Evolutionary conservation across 192 early-diverging fungal genomes (phyloP), one percentile per base, ranked within the genome.

Genomic region (Backusella macrospora): DNA sequence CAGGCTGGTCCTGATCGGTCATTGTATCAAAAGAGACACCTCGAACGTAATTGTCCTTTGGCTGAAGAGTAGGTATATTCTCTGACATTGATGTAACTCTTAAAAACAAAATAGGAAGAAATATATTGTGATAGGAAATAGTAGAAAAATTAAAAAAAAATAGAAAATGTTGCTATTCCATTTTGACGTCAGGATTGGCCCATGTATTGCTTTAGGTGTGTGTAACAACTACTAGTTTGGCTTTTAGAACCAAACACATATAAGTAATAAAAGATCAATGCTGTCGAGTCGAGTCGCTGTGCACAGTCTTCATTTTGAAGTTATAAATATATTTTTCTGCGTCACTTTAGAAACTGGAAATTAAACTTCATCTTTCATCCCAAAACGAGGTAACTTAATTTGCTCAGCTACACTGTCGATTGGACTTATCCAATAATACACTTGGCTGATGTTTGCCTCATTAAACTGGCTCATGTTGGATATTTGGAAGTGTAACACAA

Each of bases 11-110:
- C 23, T 76, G 66, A 45, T 74, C 59, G 0, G 76, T 82, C 80
- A 82, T 82, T 13, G 71, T 78, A 49, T 82, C 80, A 62, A 82
- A 82, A 6, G 73, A 75, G 21, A 82, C 80, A 48, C 76, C 73
- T 16, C 74, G 73, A 10, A 82, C 71, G 21, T 82, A 82, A 12
- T 74, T 77, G 12, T 68, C 67, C 7, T 21, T 42, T 21, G 39
- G 65, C 3, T 29, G 44, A 68, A 23, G 52, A 59, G 21, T n/a
- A 59, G 26, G 52, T 10, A 23, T 21, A 26, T 59, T 59, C 21
- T 59, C 52, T 8, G 52, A 59, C 52, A 59, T 59, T 12, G 29
- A 26, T 59, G 16, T 59, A 23, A 18, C 49, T 10, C 10, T 7
- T 26, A 49, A 49, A 49, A 8, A 59, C 21, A 18, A 26, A 55